phyloP scores from a whole-genome alignment of 169 alveolate species.

The Neospora caninum region DNA sequence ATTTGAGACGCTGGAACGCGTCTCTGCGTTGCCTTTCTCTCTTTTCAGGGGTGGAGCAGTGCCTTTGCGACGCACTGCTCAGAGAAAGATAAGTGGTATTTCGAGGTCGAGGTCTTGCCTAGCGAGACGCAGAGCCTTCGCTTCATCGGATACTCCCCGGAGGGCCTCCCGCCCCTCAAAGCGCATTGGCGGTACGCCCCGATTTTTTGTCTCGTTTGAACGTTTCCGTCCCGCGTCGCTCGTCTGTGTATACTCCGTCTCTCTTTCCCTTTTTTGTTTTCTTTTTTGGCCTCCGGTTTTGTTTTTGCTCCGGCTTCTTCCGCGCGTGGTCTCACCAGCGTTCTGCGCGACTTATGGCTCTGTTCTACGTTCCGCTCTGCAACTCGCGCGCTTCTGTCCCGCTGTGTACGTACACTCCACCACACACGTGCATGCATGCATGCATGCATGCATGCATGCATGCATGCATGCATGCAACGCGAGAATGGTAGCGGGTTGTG shows the following conservation, averaged over 20 bases:
- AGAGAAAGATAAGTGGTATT: constrained; percentile 64
- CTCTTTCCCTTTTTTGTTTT: background rate
- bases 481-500: background rate
- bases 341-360: too few relatives aligned
- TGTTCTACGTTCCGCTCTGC: too few relatives aligned
- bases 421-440: too few relatives aligned
- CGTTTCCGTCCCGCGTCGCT: background rate
- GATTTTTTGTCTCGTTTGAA: background rate
- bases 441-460: background rate
- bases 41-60: constrained; percentile 66
- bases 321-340: too few relatives aligned
- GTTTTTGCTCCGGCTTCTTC: too few relatives aligned
- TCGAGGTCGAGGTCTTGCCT: constrained; percentile 55
- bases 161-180: constrained; percentile 5
- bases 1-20: too few relatives aligned
- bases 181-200: constrained; percentile 44
- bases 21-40: background rate
- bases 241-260: too few relatives aligned
- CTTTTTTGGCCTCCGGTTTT: too few relatives aligned
- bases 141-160: constrained; percentile 52
- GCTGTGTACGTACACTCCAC: too few relatives aligned
- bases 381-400: too few relatives aligned
- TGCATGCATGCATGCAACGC: background rate
- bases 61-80: constrained; percentile 70
- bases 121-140: constrained; percentile 11